Conservation (phyloP, 495 filamentous ascomycete species). For the Aspergillus bertholletiae region DNA sequence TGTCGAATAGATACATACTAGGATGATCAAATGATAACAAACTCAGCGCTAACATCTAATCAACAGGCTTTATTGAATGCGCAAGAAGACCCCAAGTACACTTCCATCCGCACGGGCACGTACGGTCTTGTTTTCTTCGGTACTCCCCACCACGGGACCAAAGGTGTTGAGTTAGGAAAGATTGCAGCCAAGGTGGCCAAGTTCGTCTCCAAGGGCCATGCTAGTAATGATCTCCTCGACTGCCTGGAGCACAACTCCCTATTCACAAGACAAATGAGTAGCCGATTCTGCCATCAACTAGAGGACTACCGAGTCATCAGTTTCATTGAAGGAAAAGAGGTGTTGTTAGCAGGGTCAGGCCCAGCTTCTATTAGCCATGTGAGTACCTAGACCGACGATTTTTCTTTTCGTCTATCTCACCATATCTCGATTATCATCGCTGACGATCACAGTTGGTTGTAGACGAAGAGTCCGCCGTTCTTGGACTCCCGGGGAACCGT, state of each 20-base stretch:
- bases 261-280: constrained; percentile 38
- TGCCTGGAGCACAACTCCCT: constrained; percentile 38
- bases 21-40: background rate
- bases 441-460: constrained; percentile 33
- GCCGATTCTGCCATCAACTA: constrained; percentile 33
- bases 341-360: constrained; percentile 28
- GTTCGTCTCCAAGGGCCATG: constrained; percentile 32
- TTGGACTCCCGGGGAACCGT: constrained; percentile 34
- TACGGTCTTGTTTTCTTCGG: constrained; percentile 45
- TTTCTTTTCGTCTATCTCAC: too few relatives aligned
- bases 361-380: constrained; percentile 34
- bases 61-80: constrained; percentile 38
- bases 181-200: constrained; percentile 35
- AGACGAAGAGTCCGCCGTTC: constrained; percentile 36
- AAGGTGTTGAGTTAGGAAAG: constrained; percentile 35
- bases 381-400: too few relatives aligned
- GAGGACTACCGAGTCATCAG: constrained; percentile 39
- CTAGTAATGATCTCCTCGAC: constrained; percentile 33
- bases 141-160: constrained; percentile 41
- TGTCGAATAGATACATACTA: background rate
- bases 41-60: background rate
- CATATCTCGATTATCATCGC: background rate
- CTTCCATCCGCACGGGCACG: constrained; percentile 34
- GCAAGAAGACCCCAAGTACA: constrained; percentile 38
- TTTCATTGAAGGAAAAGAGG: constrained; percentile 42